Percentiles rank a stretch among this genome's conserved stretches.
Evolutionary conservation across 257 asterid species (phyloP).

Genomic region (Solanum gandarillasii): DNA sequence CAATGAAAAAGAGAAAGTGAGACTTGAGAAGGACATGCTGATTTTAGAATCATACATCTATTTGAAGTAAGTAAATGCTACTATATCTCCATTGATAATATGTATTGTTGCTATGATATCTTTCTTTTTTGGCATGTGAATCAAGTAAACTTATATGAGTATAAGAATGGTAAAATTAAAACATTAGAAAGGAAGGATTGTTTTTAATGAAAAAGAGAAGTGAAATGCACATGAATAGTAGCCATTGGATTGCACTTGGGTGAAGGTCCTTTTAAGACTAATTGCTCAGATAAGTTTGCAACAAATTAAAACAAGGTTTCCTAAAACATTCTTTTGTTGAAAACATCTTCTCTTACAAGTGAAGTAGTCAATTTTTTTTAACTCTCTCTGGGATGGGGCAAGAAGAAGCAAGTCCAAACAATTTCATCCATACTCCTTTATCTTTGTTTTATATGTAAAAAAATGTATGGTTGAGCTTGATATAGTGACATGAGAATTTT

Average conservation of each 20-base stretch:
- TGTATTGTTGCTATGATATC: not conserved
- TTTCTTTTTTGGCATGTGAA: not conserved
- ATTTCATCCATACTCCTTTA: not conserved
- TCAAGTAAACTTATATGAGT: too few relatives aligned
- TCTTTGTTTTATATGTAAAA: not conserved
- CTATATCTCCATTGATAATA: not conserved
- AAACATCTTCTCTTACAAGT: not conserved
- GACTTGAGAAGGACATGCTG: not conserved
- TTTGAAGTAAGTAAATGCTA: not conserved
- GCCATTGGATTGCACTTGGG: not conserved
- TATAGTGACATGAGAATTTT: not conserved
- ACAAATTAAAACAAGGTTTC: not conserved
- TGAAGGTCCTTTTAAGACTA: not conserved
- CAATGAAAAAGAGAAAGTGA: not conserved
- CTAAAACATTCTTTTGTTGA: not conserved
- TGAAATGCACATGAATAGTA: not conserved
- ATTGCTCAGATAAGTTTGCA: not conserved
- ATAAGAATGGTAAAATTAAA: not conserved
- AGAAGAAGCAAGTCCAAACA: not conserved
- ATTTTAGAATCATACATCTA: not conserved
- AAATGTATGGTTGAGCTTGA: not conserved
- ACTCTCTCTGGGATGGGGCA: not conserved
- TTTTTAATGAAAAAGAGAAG: not conserved
- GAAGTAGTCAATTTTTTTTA: not conserved
- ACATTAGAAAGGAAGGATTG: not conserved